Base-by-base conservation (phyloP, 805 yeast species). In the Candida suzukii region DNA sequence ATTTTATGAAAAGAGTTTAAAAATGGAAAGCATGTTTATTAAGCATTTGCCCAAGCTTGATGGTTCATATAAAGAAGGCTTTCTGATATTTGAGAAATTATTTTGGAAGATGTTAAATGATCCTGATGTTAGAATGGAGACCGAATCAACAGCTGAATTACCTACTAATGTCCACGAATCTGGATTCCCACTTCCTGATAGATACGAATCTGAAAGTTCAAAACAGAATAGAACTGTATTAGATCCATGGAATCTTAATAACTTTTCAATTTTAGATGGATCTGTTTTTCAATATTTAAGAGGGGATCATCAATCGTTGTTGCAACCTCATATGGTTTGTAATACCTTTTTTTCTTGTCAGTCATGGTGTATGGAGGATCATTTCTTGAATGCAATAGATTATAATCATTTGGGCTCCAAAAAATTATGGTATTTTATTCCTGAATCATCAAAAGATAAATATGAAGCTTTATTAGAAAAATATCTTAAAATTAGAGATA, bases 291-390 rank as follows among this genome's bases (percentile, higher is more conserved):
- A 67, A 28, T 76, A 67, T 38, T 42, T 66, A 4, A 70, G 73
- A 39, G 66, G 68, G 39, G 74, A 71, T 45, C 61, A 61, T 26
- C 74, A 65, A 13, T 43, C 69, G 4, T 43, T 76, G 14, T 51
- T 70, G 3, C 58, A 53, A 18, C 68, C 86, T 0, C 56, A 60
- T n/a, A 39, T 78, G 29, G 67, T 69, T 35, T 63, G 79, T 11
- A 77, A 75, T 2, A 73, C 73, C 76, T 61, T 76, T 2, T 74
- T 71, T 46, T 69, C 81, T 38, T 60, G 74, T 2, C 71, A 71
- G 39, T 67, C 74, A 35, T 83, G 87, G 87, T 56, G 60, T 18
- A 57, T 70, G 41, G 84, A 76, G 48, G 88, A 82, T 47, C 83
- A 76, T 45, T 75, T 73, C 55, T 56, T 81, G 2, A 76, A 77